A percentile compares a stretch with the other conserved stretches of the same genome.
phyloP scores from a whole-genome alignment of 352 stramenopile species.

The Nothophytophthora sp. region DNA sequence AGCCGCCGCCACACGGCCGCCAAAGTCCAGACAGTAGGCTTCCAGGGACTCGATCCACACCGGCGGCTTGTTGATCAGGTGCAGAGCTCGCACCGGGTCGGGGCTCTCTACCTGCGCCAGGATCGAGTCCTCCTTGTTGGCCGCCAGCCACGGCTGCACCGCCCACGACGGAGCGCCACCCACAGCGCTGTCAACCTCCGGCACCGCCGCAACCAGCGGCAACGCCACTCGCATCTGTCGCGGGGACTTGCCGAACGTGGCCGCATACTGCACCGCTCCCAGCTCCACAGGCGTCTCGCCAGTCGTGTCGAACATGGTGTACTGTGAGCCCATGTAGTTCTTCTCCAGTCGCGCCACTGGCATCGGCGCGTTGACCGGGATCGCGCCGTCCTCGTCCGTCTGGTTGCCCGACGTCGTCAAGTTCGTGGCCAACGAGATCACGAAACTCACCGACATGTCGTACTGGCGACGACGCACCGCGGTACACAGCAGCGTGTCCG shows the following conservation, averaged over 20 bases:
- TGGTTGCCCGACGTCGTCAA: constrained; percentile 30
- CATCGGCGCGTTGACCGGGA: constrained; percentile 24
- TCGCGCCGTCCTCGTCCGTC: constrained; percentile 10
- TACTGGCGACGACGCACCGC: constrained; percentile 81
- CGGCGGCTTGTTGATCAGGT: constrained; percentile 87
- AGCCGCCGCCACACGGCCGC: constrained; percentile 65
- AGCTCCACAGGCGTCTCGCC: constrained; percentile 59
- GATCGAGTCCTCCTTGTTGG: constrained; percentile 80
- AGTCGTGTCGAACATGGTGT: constrained; percentile 80
- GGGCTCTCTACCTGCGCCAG: constrained; percentile 74
- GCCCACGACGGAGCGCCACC: constrained; percentile 51
- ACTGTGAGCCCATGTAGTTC: constrained; percentile 90
- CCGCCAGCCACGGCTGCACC: constrained; percentile 54
- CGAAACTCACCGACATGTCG: constrained; percentile 88
- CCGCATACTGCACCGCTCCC: constrained; percentile 83
- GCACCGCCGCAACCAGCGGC: constrained; percentile 48
- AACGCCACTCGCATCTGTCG: constrained; percentile 84
- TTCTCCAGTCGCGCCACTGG: constrained; percentile 82
- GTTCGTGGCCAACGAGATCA: constrained; percentile 65
- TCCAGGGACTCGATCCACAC: constrained; percentile 89
- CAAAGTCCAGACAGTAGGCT: constrained; percentile 86
- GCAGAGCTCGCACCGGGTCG: constrained; percentile 55
- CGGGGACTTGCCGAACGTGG: constrained; percentile 85
- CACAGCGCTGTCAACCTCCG: constrained; percentile 40
- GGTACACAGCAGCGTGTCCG: constrained; percentile 72